Base-by-base conservation (phyloP, 176 grass and related monocot species). In the Guadua angustifolia region DNA sequence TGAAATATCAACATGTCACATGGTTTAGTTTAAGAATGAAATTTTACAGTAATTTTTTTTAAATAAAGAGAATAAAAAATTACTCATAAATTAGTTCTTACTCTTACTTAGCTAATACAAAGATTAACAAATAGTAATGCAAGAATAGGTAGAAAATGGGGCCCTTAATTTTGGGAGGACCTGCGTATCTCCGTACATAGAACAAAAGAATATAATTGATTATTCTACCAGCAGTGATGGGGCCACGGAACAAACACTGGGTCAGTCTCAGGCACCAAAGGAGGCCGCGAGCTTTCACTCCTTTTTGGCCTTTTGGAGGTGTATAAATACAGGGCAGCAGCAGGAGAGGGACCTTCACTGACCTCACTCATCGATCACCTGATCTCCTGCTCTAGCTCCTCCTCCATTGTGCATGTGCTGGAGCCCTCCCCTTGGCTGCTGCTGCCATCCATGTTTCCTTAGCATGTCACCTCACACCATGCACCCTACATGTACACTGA, bases 311-410 rank as follows among this genome's bases (percentile, higher is more conserved):
- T 74, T 86, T 82, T 71, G 74, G 88, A 67, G 47, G 50, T 90
- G 88, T 90, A 90, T 90, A 90, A 87, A 90, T 90, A 90, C 88
- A 42, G 47, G 78, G 79, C 66, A 57, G 29, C 69, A 44, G 68
- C 45, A 56, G 49, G 74, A 38, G 84, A 86, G 60, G 79, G 80
- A 42, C 66, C 73, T 90, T 75, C 84, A 59, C 51, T 5, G 57
- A 60, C 25, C 57, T 60, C 57, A 13, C 58, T 58, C 55, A 39
- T 80, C 2, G 4, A 36, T 36, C 35, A 36, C 35, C 35, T 36
- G 3, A 36, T 36, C 57, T 49, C 35, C n/a, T 21, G 4, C 35
- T 36, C 35, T 36, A 36, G 35, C 32, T 4, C 9, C 57, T 4
- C 9, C 57, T 65, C 77, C 70, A 36, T 69, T 71, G 65, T 73